These are phyloP conservation scores for Clarireedia sp. DNA, from an alignment of 2,329 filamentous ascomycete species.

Conservation along the genomic window DNA sequence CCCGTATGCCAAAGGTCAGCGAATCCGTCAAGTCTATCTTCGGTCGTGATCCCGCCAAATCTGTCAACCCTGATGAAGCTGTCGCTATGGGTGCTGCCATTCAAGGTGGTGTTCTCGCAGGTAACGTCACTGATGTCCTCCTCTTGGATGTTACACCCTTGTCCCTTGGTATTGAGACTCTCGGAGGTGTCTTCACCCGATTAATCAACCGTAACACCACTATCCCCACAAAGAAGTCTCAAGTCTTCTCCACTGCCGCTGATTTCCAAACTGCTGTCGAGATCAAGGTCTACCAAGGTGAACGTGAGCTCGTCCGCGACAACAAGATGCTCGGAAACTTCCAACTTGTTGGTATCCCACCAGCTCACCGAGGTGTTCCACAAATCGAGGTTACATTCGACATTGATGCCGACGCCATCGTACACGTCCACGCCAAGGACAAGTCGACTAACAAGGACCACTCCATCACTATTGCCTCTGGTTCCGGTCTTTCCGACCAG, in stretches of 20 bases:
- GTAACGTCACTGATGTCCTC: slow-evolving; percentile 92
- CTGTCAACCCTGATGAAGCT: slow-evolving; percentile 96
- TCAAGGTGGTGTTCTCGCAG: slow-evolving; percentile 91
- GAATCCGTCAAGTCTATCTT: slow-evolving; percentile 97
- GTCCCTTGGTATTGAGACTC: slow-evolving; percentile 96
- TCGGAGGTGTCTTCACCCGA: slow-evolving; percentile 95
- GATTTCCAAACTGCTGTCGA: slow-evolving; percentile 98
- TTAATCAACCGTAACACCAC: slow-evolving; percentile 99
- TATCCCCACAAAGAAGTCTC: slow-evolving; percentile 98
- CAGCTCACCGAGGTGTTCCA: slow-evolving; percentile 90
- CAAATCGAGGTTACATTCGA: slow-evolving; percentile 98
- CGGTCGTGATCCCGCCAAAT: slow-evolving; percentile 92
- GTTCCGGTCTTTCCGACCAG: slow-evolving; percentile 86
- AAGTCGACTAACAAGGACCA: slow-evolving; percentile 99
- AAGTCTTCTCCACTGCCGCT: slow-evolving; percentile 93
- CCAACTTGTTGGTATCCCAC: slow-evolving; percentile 95
- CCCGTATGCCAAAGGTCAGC: slow-evolving; percentile 96
- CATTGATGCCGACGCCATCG: slow-evolving; percentile 95
- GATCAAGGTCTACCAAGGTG: slow-evolving; percentile 99
- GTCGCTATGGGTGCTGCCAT: slow-evolving; percentile 96
- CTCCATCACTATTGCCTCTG: slow-evolving; percentile 97
- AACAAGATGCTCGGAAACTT: slow-evolving; percentile 99
- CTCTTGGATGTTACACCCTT: slow-evolving; percentile 93
- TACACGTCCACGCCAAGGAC: slow-evolving; percentile 97
- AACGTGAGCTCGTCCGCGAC: slow-evolving; percentile 97